These are phyloP conservation scores for Sporothrix inflata DNA, from an alignment of 2,329 filamentous ascomycete species.

Conservation along the genomic window DNA sequence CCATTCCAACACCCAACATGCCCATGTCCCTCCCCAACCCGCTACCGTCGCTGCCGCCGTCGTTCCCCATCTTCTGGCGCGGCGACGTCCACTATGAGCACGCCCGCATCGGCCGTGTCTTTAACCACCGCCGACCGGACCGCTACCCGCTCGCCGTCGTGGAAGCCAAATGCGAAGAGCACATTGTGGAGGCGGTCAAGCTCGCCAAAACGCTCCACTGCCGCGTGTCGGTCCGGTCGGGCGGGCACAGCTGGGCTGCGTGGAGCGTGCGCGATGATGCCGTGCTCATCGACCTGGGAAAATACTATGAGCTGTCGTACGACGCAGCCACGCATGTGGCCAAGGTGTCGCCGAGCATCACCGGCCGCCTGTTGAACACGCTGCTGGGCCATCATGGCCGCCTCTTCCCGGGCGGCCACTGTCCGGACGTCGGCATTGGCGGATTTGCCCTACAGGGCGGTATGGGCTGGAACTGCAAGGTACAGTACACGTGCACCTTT, in stretches of 20 bases:
- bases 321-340: constrained; percentile 46
- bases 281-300: constrained; percentile 46
- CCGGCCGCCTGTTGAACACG: constrained; percentile 47
- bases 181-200: constrained; percentile 45
- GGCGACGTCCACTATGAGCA: constrained; percentile 27
- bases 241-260: constrained; percentile 52
- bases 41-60: constrained; percentile 20
- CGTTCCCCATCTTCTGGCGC: constrained; percentile 31
- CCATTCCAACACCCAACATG: background rate
- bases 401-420: constrained; percentile 59
- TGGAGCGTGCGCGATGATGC: constrained; percentile 52
- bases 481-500: background rate
- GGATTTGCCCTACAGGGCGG: constrained; percentile 60
- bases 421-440: constrained; percentile 60
- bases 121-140: constrained; percentile 46
- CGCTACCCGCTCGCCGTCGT: constrained; percentile 49
- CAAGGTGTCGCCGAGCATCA: constrained; percentile 52
- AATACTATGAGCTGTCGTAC: constrained; percentile 40
- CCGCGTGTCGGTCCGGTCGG: constrained; percentile 49
- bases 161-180: constrained; percentile 42
- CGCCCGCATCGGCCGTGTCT: constrained; percentile 43
- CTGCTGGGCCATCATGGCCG: constrained; percentile 45
- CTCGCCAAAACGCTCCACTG: constrained; percentile 43
- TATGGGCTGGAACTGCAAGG: constrained; percentile 61
- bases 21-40: background rate